Base-by-base conservation (phyloP, 208 protist species). In the Herpetomonas tarakana region DNA sequence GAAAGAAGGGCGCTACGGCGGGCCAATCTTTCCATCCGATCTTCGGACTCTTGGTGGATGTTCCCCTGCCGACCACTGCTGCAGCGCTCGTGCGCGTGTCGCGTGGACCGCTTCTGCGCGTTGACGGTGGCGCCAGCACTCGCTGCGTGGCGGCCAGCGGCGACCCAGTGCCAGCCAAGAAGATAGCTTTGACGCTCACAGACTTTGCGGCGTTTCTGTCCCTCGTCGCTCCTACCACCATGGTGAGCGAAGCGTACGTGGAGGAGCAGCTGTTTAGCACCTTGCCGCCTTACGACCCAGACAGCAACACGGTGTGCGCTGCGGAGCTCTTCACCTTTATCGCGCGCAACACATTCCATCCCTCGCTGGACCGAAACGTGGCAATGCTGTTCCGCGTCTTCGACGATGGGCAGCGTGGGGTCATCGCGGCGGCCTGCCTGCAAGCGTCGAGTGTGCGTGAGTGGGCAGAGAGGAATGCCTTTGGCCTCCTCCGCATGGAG, bases 401-500 rank as follows among this genome's bases (percentile, higher is more conserved):
- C 53, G 86, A 88, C 51, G 41, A 62, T 1, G 78, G 86, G 0
- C 29, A 55, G 16, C 60, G 65, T 4, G 80, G 74, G 0, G 50
- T 73, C 2, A 78, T 93, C 9, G 76, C 83, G 1, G 47, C 69
- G 12, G 77, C 82, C 46, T 74, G 67, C 45, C 58, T 93, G 25
- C 68, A 69, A 19, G 59, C 77, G 12, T 41, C 58, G 18, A 74
- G 85, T 11, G 3, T 93, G 16, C 11, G 22, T 21, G 83, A 79
- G 9, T 93, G 83, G 79, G 79, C 86, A 2, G 71, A 80, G 53
- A 52, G 76, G 35, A 75, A 77, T 68, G 78, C 83, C 1, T 93
- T 87, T 57, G 86, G 86, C 14, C 81, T 75, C 19, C 52, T 90
- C 44, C 79, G 86, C 0, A 74, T 76, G 12, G 72, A 86, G 41